Conservation (phyloP, 495 filamentous ascomycete genomes). For the Penicillium egyptiacum region DNA sequence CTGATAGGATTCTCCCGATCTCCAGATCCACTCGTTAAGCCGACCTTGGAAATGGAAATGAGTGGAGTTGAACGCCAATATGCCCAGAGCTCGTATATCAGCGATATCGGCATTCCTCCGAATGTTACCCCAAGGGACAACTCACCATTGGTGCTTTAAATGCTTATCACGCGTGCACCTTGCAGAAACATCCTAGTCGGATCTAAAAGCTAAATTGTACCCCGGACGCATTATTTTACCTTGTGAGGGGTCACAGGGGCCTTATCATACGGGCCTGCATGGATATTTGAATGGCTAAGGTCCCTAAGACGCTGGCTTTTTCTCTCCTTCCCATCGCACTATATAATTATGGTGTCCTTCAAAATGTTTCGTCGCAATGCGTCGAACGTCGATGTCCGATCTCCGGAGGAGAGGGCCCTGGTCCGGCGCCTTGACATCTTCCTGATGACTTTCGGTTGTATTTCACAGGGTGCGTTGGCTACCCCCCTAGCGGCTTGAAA, state of each 20-base stretch:
- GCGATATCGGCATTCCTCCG: conserved; percentile 10
- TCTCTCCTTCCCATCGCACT: neutral
- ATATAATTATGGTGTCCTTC: conserved; percentile 21
- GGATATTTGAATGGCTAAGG: neutral
- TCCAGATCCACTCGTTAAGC: neutral
- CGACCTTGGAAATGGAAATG: neutral
- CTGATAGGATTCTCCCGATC: neutral
- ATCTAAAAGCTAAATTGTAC: neutral
- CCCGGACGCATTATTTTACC: neutral
- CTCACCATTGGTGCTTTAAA: conserved; percentile 12
- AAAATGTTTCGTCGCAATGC: conserved; percentile 21
- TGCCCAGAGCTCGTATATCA: neutral
- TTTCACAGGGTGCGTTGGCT: conserved; percentile 29
- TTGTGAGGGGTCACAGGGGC: conserved; percentile 8
- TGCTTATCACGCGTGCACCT: conserved; percentile 1
- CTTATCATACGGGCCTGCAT: neutral
- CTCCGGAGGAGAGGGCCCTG: conserved; percentile 31
- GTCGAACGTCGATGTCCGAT: conserved; percentile 17
- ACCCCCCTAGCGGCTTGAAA: neutral
- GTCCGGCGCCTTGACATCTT: conserved; percentile 35
- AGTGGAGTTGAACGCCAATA: neutral
- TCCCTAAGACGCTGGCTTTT: neutral
- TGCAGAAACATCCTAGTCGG: neutral
- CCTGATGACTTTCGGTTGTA: conserved; percentile 34
- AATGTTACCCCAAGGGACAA: conserved; percentile 6